Conservation (phyloP, 2,329 filamentous ascomycete genomes). For the Alternaria triticimaculans region DNA sequence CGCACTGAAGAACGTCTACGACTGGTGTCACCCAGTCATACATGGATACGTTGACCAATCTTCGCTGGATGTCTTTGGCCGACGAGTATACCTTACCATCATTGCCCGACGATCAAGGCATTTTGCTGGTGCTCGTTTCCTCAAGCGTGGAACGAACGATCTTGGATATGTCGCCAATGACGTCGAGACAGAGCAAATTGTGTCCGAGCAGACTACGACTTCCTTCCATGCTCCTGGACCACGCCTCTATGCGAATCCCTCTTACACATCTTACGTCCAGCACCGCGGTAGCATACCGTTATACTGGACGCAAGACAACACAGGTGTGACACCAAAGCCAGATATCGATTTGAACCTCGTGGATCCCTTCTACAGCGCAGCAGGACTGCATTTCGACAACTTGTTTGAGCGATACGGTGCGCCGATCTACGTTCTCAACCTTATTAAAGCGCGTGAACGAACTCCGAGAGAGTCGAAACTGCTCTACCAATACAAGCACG, state of each 20-base stretch:
- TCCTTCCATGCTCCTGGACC: slow-evolving; percentile 94
- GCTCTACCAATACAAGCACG: slow-evolving; percentile 83
- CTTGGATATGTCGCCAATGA: slow-evolving; percentile 96
- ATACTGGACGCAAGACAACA: slow-evolving; percentile 97
- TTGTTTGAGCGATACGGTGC: slow-evolving; percentile 92
- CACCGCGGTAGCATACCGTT: slow-evolving; percentile 96
- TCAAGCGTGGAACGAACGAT: slow-evolving; percentile 95
- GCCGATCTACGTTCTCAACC: slow-evolving; percentile 87
- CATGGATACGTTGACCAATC: slow-evolving; percentile 97
- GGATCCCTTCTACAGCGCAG: slow-evolving; percentile 93
- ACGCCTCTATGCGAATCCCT: slow-evolving; percentile 82
- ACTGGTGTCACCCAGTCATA: slow-evolving; percentile 95
- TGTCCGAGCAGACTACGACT: slow-evolving; percentile 91
- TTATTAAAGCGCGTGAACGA: slow-evolving; percentile 85
- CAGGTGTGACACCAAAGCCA: slow-evolving; percentile 92
- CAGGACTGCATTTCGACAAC: slow-evolving; percentile 93
- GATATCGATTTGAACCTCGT: slow-evolving; percentile 95
- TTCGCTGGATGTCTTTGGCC: slow-evolving; percentile 75
- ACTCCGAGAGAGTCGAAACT: slow-evolving; percentile 92
- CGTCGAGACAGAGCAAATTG: slow-evolving; percentile 98
- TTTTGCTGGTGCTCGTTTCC: slow-evolving; percentile 91
- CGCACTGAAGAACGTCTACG: slow-evolving; percentile 79
- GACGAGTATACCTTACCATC: slow-evolving; percentile 88
- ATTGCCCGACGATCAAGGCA: slow-evolving; percentile 90
- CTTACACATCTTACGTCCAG: slow-evolving; percentile 95